Conservation (phyloP, 1,139 yeast genomes). For the Suhomyces bribrorum region DNA sequence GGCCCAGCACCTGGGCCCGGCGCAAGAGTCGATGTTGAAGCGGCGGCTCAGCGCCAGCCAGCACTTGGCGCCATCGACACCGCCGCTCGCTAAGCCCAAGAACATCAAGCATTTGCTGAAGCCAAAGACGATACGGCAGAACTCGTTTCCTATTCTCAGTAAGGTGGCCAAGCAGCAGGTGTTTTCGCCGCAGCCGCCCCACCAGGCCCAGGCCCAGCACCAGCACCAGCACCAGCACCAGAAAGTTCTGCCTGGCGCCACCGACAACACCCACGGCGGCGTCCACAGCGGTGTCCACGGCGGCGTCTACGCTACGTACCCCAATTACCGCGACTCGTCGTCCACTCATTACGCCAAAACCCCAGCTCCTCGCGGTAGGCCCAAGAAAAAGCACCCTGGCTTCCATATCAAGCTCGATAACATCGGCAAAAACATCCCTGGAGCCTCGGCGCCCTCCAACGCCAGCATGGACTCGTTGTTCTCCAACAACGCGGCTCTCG, state of each 20-base stretch:
- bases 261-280: conserved; percentile 1
- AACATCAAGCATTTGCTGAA: conserved; percentile 7
- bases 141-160: conserved; percentile 13
- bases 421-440: conserved; percentile 6
- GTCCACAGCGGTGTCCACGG: no score
- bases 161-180: conserved; percentile 7
- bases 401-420: conserved; percentile 18
- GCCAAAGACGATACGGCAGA: conserved; percentile 15
- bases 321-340: neutral
- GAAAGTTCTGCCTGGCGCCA: conserved; percentile 7
- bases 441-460: conserved; percentile 1
- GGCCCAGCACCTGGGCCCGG: conserved; percentile 3
- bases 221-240: conserved; percentile 3
- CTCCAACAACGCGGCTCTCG: conserved; percentile 7
- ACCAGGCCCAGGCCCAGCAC: neutral
- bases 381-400: conserved; percentile 16
- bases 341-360: neutral
- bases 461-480: conserved; percentile 11
- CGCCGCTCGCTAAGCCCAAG: conserved; percentile 9
- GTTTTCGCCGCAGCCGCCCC: no score
- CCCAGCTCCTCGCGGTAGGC: conserved; percentile 10
- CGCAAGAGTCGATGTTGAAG: conserved; percentile 7
- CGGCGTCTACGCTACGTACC: neutral
- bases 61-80: conserved; percentile 7
- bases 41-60: conserved; percentile 4